These are phyloP conservation scores for Ormosia emarginata DNA, from an alignment of 306 rosid genomes.

Conservation along the genomic window DNA sequence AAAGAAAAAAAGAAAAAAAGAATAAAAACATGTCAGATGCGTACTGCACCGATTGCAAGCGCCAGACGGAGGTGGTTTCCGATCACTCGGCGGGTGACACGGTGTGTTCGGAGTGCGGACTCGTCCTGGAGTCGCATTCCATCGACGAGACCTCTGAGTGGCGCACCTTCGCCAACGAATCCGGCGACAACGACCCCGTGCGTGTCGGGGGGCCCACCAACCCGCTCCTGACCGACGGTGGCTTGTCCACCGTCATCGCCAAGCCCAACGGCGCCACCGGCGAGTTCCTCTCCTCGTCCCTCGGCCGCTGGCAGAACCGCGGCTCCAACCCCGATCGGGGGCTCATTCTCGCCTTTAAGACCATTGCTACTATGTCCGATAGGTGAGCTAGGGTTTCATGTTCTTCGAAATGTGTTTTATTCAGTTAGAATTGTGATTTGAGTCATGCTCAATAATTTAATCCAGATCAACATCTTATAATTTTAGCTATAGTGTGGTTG, in stretches of 20 bases:
- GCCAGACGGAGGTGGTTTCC: slow-evolving; percentile 85
- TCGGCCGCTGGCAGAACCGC: slow-evolving; percentile 98
- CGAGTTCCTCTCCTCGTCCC: slow-evolving; percentile 78
- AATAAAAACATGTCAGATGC: slow-evolving; percentile 65
- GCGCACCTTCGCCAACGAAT: slow-evolving; percentile 89
- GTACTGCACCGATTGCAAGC: slow-evolving; percentile 86
- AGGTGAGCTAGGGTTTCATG: slow-evolving; percentile 71
- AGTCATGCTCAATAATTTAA: too few species aligned
- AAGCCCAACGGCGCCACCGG: slow-evolving; percentile 83
- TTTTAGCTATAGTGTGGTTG: too few species aligned
- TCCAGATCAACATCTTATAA: too few species aligned
- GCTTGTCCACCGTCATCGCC: slow-evolving; percentile 83
- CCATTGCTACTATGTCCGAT: slow-evolving; percentile 95
- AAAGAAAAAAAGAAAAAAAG: too few species aligned
- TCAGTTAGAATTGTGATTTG: too few species aligned
- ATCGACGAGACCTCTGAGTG: slow-evolving; percentile 95
- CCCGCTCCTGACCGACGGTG: slow-evolving; percentile 82
- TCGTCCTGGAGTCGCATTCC: slow-evolving; percentile 90
- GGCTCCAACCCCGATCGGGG: slow-evolving; percentile 92
- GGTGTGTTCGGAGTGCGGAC: slow-evolving; percentile 92
- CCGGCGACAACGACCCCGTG: slow-evolving; percentile 84
- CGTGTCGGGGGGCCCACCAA: slow-evolving; percentile 91
- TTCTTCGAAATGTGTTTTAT: too few species aligned
- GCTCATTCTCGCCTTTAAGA: slow-evolving; percentile 75
- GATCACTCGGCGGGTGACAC: slow-evolving; percentile 96